These are phyloP conservation scores for Lactarius vividus DNA, from an alignment of 768 basidiomycete species.

Conservation along the genomic window DNA sequence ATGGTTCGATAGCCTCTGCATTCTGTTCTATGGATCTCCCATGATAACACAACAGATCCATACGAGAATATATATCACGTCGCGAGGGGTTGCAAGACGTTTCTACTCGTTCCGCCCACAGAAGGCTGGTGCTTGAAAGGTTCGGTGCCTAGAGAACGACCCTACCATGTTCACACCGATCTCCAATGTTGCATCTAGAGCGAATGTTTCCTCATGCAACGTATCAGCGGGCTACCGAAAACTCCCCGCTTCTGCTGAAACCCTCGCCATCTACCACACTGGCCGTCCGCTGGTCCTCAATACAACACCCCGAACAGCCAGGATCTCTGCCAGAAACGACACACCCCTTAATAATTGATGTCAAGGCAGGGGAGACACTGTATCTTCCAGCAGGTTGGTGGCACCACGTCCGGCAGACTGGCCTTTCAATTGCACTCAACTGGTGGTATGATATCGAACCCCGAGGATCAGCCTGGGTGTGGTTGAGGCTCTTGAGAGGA, in stretches of 20 bases:
- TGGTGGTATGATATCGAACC: constrained; percentile 90
- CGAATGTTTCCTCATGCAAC: constrained; percentile 61
- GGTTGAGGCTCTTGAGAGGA: constrained; percentile 57
- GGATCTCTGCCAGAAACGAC: constrained; percentile 49
- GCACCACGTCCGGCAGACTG: constrained; percentile 80
- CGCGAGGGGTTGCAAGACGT: constrained; percentile 78
- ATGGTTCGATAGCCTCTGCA: constrained; percentile 47
- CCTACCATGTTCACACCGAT: background rate
- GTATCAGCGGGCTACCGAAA: constrained; percentile 38
- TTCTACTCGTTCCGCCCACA: constrained; percentile 84
- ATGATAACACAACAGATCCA: constrained; percentile 50
- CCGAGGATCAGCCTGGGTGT: constrained; percentile 66
- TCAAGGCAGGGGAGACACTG: constrained; percentile 72
- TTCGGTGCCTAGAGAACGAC: constrained; percentile 34
- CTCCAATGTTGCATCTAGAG: constrained; percentile 40
- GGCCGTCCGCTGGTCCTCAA: constrained; percentile 79
- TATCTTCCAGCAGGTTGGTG: constrained; percentile 95
- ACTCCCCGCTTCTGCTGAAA: constrained; percentile 52
- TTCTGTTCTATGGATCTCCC: background rate
- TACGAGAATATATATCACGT: constrained; percentile 95
- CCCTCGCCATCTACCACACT: constrained; percentile 37
- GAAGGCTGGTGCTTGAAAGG: constrained; percentile 84
- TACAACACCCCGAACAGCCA: constrained; percentile 54
- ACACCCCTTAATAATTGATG: constrained; percentile 62
- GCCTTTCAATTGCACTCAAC: constrained; percentile 68